Conservation (phyloP, 208 protist species). For the Zelonia costaricensis region DNA sequence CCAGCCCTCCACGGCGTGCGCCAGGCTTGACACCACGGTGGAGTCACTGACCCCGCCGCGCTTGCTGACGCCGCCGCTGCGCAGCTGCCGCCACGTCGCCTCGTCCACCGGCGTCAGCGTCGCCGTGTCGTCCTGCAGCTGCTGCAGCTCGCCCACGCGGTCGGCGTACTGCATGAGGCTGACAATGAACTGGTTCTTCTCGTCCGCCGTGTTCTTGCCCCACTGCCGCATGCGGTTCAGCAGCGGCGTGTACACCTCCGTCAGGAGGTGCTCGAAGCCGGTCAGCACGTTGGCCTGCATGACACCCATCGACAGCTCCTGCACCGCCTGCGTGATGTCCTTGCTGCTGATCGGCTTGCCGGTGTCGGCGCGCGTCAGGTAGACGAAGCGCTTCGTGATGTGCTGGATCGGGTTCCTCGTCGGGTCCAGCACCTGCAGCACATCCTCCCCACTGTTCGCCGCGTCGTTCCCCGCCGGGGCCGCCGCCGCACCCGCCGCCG, state of each 20-base stretch:
- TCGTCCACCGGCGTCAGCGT: slow-evolving; percentile 61
- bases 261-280: slow-evolving; percentile 89
- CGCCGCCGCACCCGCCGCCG: slow-evolving; percentile 8
- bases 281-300: slow-evolving; percentile 81
- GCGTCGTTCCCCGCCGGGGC: background rate
- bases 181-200: slow-evolving; percentile 88
- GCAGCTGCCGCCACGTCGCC: slow-evolving; percentile 77
- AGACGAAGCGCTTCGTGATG: slow-evolving; percentile 83
- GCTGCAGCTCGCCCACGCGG: slow-evolving; percentile 88
- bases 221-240: slow-evolving; percentile 81
- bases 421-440: slow-evolving; percentile 75
- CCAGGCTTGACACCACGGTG: slow-evolving; percentile 63
- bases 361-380: slow-evolving; percentile 56
- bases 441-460: slow-evolving; percentile 48
- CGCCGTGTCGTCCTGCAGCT: slow-evolving; percentile 72
- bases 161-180: slow-evolving; percentile 87
- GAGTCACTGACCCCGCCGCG: slow-evolving; percentile 80
- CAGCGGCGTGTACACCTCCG: slow-evolving; percentile 91
- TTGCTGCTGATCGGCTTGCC: slow-evolving; percentile 73
- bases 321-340: slow-evolving; percentile 75
- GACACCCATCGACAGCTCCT: slow-evolving; percentile 86
- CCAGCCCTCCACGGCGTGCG: slow-evolving; percentile 77
- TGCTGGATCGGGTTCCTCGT: slow-evolving; percentile 55
- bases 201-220: slow-evolving; percentile 88
- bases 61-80: slow-evolving; percentile 76